Evolutionary conservation across 1,284 basidiomycete genomes (phyloP).

Genomic region (Ustilago lituana): DNA sequence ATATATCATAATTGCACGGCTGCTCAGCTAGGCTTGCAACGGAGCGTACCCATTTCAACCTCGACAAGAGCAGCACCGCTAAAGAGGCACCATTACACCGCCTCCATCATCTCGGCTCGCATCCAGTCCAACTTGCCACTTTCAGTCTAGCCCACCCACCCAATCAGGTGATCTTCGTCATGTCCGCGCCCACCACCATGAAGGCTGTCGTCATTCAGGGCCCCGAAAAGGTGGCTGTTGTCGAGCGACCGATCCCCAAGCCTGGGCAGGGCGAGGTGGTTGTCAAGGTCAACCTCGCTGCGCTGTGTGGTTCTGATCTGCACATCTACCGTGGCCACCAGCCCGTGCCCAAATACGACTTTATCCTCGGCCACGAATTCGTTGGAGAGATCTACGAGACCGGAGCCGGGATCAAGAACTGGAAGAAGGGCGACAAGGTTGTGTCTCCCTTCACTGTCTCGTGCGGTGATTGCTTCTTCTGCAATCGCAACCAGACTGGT

Average conservation of each 20-base stretch:
- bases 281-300: constrained; percentile 68
- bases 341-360: constrained; percentile 52
- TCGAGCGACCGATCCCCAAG: constrained; percentile 59
- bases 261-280: constrained; percentile 55
- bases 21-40: too few species aligned
- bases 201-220: constrained; percentile 59
- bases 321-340: constrained; percentile 70
- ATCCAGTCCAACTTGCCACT: too few species aligned
- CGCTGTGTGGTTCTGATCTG: constrained; percentile 83
- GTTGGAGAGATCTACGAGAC: constrained; percentile 80
- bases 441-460: constrained; percentile 85
- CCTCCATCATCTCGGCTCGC: too few species aligned
- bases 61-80: too few species aligned
- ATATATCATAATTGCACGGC: too few species aligned
- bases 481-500: constrained; percentile 78
- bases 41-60: too few species aligned
- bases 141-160: too few species aligned
- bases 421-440: constrained; percentile 83
- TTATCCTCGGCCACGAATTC: constrained; percentile 79
- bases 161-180: not conserved
- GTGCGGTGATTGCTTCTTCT: constrained; percentile 74
- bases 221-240: constrained; percentile 57
- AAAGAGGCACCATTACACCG: too few species aligned
- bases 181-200: constrained; percentile 55
- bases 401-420: constrained; percentile 75